phyloP scores from a whole-genome alignment of 257 asterid species.

The Solanum pinnatisectum region DNA sequence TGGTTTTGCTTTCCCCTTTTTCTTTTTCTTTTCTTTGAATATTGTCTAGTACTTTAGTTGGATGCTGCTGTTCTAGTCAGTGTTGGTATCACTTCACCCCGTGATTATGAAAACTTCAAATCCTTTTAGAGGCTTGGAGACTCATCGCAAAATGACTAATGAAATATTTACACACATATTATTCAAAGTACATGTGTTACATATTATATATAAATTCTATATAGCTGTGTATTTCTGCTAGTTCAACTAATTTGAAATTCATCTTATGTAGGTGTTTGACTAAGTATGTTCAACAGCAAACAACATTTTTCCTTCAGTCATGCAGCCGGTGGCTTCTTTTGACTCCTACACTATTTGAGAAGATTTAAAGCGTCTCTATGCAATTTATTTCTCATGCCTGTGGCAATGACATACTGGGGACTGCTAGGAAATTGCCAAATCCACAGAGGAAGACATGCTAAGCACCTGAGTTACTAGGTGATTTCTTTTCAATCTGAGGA shows the following conservation, averaged over 20 bases:
- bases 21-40: background rate
- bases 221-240: background rate
- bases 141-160: background rate
- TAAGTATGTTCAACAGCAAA: background rate
- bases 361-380: background rate
- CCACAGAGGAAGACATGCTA: background rate
- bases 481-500: background rate
- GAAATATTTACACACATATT: background rate
- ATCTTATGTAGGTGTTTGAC: constrained; percentile 30
- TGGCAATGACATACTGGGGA: background rate
- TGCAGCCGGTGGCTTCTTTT: background rate
- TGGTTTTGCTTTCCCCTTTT: background rate
- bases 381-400: background rate
- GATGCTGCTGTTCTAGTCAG: background rate
- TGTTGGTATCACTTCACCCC: background rate
- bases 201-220: background rate
- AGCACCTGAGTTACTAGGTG: background rate
- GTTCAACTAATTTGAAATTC: background rate
- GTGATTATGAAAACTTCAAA: background rate
- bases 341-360: background rate
- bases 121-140: background rate
- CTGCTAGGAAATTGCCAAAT: background rate
- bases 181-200: background rate
- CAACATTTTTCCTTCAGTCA: background rate
- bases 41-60: background rate